Evolutionary conservation across 2,329 filamentous ascomycete genomes (phyloP), one percentile per base, ranked within the genome.

Genomic region (Sclerotinia subarctica): DNA sequence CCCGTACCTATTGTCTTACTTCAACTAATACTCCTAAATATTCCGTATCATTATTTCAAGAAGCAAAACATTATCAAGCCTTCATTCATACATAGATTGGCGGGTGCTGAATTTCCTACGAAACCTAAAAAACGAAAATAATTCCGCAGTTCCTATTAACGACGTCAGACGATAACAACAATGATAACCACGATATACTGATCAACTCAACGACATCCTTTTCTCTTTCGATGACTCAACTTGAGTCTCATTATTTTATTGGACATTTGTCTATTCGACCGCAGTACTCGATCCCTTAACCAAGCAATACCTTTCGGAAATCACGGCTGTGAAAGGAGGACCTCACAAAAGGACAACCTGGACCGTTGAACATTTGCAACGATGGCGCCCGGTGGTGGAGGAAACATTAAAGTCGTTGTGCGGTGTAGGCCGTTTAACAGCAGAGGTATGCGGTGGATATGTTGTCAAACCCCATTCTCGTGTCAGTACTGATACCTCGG

Each of bases 351-450:
- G 59, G 54, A 26, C 42, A 44, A 29, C 26, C 24, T 54, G 62
- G 35, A 54, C 68, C 57, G 67, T 69, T 58, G 59, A 65, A 51
- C 68, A 70, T 70, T 70, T 69, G 65, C 70, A 73, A 75, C 72
- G 51, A 78, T 78, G 77, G 69, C 77, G 60, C 73, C 76, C 21
- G 75, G 71, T 67, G 75, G 92, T 77, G 93, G 91, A 82, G 94
- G 95, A 78, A 99, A 99, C 79, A 99, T 99, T 81, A 99, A 99
- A 89, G 95, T 99, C 83, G 95, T 99, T 84, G 95, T 99, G 84
- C 89, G 95, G 82, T 90, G 91, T 76, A 88, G 95, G 78, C 95
- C 95, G 63, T 99, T 99, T 83, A 99, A 99, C 80, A 89, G 88
- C 77, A 89, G 94, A 94, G 93, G 93, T 94, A 84, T 69, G 83